A percentile compares a stretch with the other conserved stretches of the same genome.
phyloP scores from a whole-genome alignment of 495 filamentous ascomycete genomes.

The Daldinia loculata region DNA sequence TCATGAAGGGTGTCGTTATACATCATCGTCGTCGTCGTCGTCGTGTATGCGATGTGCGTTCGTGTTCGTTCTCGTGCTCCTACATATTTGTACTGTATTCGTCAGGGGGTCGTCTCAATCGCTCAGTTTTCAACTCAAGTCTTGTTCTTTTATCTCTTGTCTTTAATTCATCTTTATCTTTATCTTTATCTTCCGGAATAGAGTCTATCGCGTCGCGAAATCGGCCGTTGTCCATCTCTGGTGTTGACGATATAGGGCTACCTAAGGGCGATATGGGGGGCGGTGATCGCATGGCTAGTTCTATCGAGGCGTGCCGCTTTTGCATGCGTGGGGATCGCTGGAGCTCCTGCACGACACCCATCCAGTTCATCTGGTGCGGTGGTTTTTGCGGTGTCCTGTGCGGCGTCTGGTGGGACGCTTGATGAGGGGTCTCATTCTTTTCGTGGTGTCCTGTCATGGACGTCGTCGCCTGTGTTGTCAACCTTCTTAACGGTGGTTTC shows the following conservation, averaged over 20 bases:
- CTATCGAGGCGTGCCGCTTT: constrained; percentile 61
- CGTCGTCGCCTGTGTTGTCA: constrained; percentile 57
- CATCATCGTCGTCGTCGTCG: constrained; percentile 9
- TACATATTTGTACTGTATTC: not conserved
- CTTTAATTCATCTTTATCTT: constrained; percentile 15
- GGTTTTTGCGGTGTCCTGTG: constrained; percentile 37
- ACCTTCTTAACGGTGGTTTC: constrained; percentile 52
- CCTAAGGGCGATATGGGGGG: constrained; percentile 38
- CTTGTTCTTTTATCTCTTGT: constrained; percentile 14
- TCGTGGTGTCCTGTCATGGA: constrained; percentile 41
- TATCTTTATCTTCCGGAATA: constrained; percentile 29
- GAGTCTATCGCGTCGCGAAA: constrained; percentile 23
- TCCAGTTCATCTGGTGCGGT: constrained; percentile 57
- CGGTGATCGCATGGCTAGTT: constrained; percentile 53
- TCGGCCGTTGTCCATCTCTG: constrained; percentile 29
- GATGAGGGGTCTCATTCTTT: constrained; percentile 5
- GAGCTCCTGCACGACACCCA: constrained; percentile 61
- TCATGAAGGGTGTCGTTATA: constrained; percentile 22
- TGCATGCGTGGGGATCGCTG: constrained; percentile 61
- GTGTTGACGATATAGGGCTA: constrained; percentile 32
- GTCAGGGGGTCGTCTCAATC: constrained; percentile 1
- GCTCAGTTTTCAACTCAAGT: not conserved
- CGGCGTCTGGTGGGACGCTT: constrained; percentile 44
- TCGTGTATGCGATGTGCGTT: not conserved
- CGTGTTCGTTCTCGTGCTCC: not conserved